A percentile compares a stretch with the other conserved stretches of the same genome.
Evolutionary conservation across 2,329 filamentous ascomycete genomes (phyloP).

Genomic region (Dactylellina cionopaga): DNA sequence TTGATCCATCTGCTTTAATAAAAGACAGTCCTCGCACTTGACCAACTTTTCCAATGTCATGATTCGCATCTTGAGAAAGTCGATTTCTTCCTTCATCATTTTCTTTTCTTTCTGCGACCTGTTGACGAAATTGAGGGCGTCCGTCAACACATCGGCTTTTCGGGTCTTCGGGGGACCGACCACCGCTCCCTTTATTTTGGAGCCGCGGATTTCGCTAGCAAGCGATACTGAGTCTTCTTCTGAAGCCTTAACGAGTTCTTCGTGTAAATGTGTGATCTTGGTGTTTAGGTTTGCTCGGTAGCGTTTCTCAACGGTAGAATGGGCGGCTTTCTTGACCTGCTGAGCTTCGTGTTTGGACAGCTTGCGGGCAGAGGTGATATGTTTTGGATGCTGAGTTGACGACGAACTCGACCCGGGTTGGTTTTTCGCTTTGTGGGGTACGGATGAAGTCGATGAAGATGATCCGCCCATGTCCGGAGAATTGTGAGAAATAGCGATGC

Average conservation of each 20-base stretch:
- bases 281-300: conserved; percentile 50
- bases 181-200: conserved; percentile 30
- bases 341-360: conserved; percentile 51
- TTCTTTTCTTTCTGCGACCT: conserved; percentile 50
- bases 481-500: conserved; percentile 51
- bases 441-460: conserved; percentile 46
- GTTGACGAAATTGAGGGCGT: conserved; percentile 52
- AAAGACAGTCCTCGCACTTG: conserved; percentile 49
- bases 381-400: conserved; percentile 48
- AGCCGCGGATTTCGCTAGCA: conserved; percentile 47
- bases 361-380: conserved; percentile 51
- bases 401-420: conserved; percentile 22
- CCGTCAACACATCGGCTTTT: conserved; percentile 51
- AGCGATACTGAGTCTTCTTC: conserved; percentile 49
- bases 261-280: conserved; percentile 52
- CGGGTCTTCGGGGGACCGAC: conserved; percentile 48
- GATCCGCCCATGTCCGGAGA: conserved; percentile 48
- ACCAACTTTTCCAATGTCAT: conserved; percentile 52
- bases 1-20: conserved; percentile 52
- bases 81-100: conserved; percentile 52
- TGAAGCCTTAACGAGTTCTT: conserved; percentile 50
- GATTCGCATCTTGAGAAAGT: conserved; percentile 52
- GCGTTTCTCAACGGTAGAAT: conserved; percentile 51
- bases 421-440: conserved; percentile 40
- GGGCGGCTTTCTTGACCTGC: conserved; percentile 50